phyloP scores from a whole-genome alignment of 192 early-diverging fungal species.

The Coemansia sp. region DNA sequence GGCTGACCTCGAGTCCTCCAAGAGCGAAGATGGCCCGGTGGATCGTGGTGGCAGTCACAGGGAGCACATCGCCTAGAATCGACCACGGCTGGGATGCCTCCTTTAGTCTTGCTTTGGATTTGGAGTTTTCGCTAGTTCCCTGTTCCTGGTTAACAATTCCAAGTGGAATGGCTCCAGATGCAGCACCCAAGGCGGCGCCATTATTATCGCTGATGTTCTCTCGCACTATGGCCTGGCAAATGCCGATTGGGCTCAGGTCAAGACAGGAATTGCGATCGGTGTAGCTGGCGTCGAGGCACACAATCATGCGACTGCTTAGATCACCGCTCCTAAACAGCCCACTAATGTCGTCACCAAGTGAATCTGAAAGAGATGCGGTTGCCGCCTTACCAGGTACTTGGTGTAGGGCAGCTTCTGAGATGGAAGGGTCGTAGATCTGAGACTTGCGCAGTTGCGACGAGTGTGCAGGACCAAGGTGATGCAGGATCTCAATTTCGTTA shows the following conservation, averaged over 20 bases:
- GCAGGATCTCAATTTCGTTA: constrained; percentile 24
- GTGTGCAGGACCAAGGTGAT: constrained; percentile 25
- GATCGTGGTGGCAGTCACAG: constrained; percentile 14
- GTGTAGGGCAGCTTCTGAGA: constrained; percentile 2
- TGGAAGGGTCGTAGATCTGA: constrained; percentile 10
- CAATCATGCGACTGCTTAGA: constrained; percentile 13
- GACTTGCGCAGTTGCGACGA: constrained; percentile 20
- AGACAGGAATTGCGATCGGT: constrained; percentile 2
- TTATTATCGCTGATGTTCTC: constrained; percentile 16
- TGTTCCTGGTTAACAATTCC: not conserved
- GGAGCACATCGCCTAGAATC: constrained; percentile 17
- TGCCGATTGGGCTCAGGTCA: constrained; percentile 34
- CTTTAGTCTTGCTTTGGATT: constrained; percentile 15
- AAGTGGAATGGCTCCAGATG: constrained; percentile 5
- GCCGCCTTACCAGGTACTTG: constrained; percentile 3
- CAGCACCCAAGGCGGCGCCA: not conserved
- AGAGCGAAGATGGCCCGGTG: constrained; percentile 25
- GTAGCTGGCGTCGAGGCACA: constrained; percentile 12
- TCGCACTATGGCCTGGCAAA: constrained; percentile 30
- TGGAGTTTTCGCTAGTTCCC: not conserved
- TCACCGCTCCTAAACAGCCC: constrained; percentile 14
- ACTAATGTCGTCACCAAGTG: constrained; percentile 9
- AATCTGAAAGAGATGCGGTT: constrained; percentile 6
- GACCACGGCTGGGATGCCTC: constrained; percentile 22
- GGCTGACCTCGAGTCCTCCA: constrained; percentile 22